phyloP scores from a whole-genome alignment of 2,329 filamentous ascomycete species.

The Thelonectria rubi region DNA sequence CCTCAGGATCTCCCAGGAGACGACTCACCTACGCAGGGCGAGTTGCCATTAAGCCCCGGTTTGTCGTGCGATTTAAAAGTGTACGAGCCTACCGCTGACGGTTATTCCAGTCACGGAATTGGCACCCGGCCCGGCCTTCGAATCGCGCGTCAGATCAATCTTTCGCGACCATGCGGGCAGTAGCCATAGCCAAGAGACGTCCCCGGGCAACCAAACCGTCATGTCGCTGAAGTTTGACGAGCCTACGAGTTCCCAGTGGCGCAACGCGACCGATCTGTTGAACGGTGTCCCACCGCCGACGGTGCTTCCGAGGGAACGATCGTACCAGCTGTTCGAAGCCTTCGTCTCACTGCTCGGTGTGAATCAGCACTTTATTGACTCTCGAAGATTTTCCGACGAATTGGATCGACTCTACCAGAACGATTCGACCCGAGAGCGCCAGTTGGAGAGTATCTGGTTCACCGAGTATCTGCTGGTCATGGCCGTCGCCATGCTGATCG shows the following conservation, averaged over 20 bases:
- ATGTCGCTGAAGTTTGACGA: conserved; percentile 43
- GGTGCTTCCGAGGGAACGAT: conserved; percentile 31
- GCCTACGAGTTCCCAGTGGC: conserved; percentile 20
- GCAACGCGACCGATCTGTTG: conserved; percentile 31
- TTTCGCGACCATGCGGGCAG: conserved; percentile 31
- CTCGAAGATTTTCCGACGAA: conserved; percentile 39
- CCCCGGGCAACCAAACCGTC: conserved; percentile 43
- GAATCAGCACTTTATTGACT: conserved; percentile 44
- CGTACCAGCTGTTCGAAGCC: conserved; percentile 33
- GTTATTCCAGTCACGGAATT: conserved; percentile 18
- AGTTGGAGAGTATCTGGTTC: conserved; percentile 41
- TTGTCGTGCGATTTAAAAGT: not conserved
- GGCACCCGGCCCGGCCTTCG: conserved; percentile 36
- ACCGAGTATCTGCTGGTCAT: conserved; percentile 43
- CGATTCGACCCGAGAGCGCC: conserved; percentile 20
- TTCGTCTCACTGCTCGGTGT: conserved; percentile 41
- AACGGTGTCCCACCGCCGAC: conserved; percentile 30
- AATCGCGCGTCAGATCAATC: conserved; percentile 35
- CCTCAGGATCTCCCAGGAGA: not conserved
- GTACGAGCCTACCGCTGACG: not conserved
- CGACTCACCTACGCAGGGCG: conserved; percentile 2
- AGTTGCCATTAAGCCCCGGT: conserved; percentile 17
- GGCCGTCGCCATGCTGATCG: conserved; percentile 44
- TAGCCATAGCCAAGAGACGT: conserved; percentile 5
- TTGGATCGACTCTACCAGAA: conserved; percentile 40